These are phyloP conservation scores for Penicilliopsis zonata DNA, from an alignment of 495 filamentous ascomycete genomes.

Conservation along the genomic window DNA sequence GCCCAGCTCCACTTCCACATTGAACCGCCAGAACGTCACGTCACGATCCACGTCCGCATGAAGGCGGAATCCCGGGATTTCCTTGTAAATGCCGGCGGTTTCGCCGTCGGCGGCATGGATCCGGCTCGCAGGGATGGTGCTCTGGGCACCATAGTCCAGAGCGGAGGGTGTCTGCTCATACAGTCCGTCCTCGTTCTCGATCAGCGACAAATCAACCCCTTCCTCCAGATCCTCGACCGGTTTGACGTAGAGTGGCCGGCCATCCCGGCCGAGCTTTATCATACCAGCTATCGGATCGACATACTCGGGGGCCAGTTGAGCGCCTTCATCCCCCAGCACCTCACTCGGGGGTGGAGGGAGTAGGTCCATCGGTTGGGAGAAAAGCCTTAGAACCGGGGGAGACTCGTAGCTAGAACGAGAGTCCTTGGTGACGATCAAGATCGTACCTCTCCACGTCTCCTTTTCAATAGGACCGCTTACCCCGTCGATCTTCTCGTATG, in stretches of 20 bases:
- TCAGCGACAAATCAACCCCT: slow-evolving; percentile 55
- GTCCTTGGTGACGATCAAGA: slow-evolving; percentile 90
- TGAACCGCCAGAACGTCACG: slow-evolving; percentile 94
- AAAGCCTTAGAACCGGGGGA: slow-evolving; percentile 65
- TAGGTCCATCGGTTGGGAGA: slow-evolving; percentile 75
- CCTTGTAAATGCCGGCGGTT: slow-evolving; percentile 59
- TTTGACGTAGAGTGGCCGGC: slow-evolving; percentile 69
- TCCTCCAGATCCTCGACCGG: slow-evolving; percentile 74
- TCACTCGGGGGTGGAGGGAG: slow-evolving; percentile 68
- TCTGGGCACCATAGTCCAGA: slow-evolving; percentile 26
- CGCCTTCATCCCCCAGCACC: slow-evolving; percentile 46
- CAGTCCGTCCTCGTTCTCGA: slow-evolving; percentile 71
- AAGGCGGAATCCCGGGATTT: slow-evolving; percentile 68
- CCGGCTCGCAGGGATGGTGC: slow-evolving; percentile 26
- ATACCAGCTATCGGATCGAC: slow-evolving; percentile 82
- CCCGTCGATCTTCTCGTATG: slow-evolving; percentile 21
- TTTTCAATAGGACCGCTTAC: slow-evolving; percentile 33
- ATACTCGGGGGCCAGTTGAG: slow-evolving; percentile 62
- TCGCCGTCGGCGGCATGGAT: slow-evolving; percentile 52
- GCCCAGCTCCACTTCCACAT: slow-evolving; percentile 77
- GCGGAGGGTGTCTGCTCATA: slow-evolving; percentile 49
- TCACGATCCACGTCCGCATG: slow-evolving; percentile 77
- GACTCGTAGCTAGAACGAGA: slow-evolving; percentile 68
- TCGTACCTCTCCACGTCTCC: slow-evolving; percentile 82
- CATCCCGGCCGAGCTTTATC: slow-evolving; percentile 68